Conservation (phyloP, 768 basidiomycete genomes). For the Leucosporidium yakuticum region DNA sequence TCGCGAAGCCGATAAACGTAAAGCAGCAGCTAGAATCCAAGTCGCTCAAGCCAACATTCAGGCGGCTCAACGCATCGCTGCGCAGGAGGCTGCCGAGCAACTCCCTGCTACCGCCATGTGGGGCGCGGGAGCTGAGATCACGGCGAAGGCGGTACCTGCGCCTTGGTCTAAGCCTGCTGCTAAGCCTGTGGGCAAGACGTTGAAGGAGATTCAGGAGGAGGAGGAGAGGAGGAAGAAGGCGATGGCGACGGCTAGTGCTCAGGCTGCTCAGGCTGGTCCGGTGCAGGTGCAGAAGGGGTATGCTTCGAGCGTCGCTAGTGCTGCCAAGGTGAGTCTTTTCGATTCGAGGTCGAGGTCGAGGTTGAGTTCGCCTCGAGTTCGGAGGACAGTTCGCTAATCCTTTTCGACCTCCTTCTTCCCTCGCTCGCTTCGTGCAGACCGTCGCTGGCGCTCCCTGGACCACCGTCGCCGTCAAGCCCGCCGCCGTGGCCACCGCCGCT, state of each 20-base stretch:
- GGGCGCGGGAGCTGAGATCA: conserved; percentile 47
- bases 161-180: conserved; percentile 67
- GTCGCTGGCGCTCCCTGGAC: conserved; percentile 26
- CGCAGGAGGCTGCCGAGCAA: conserved; percentile 33
- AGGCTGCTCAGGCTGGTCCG: conserved; percentile 23
- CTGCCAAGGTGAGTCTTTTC: conserved; percentile 11
- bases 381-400: too few species aligned
- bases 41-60: conserved; percentile 42
- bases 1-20: conserved; percentile 68
- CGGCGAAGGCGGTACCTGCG: conserved; percentile 43
- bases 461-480: conserved; percentile 30
- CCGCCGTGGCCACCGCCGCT: conserved; percentile 15
- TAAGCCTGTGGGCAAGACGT: conserved; percentile 66
- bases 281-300: conserved; percentile 56
- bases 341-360: too few species aligned
- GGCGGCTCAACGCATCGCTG: conserved; percentile 36
- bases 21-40: conserved; percentile 56
- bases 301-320: conserved; percentile 59
- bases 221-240: conserved; percentile 57
- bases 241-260: conserved; percentile 39
- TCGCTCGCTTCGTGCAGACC: neutral
- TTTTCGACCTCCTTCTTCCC: neutral
- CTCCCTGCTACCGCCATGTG: conserved; percentile 61
- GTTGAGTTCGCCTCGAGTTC: neutral
- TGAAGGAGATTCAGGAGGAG: conserved; percentile 99